A percentile compares a stretch with the other conserved stretches of the same genome.
Conservation (phyloP, 2,329 filamentous ascomycete species). For the Gaeumannomyces sp. region DNA sequence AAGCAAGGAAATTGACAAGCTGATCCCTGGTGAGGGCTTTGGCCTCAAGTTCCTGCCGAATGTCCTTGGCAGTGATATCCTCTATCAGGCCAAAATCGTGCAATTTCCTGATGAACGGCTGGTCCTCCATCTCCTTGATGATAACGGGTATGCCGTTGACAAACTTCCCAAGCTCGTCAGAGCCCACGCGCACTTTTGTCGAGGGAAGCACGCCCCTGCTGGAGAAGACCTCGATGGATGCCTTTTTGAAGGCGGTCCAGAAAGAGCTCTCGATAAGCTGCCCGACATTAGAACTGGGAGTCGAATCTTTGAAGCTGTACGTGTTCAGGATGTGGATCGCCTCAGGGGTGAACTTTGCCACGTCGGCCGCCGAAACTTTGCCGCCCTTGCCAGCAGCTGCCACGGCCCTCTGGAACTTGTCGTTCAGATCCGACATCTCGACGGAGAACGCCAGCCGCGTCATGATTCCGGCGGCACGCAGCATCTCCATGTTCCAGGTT, state of each 20-base stretch:
- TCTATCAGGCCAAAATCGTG: constrained; percentile 82
- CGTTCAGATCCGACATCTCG: constrained; percentile 74
- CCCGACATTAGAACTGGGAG: constrained; percentile 76
- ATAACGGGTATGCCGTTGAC: constrained; percentile 84
- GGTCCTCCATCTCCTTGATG: constrained; percentile 66
- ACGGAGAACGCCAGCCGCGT: constrained; percentile 80
- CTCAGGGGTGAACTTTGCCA: constrained; percentile 66
- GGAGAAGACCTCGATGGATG: constrained; percentile 81
- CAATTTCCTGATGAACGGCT: constrained; percentile 72
- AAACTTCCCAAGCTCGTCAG: constrained; percentile 63
- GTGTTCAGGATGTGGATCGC: constrained; percentile 79
- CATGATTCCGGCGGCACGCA: constrained; percentile 84
- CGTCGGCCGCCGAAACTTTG: constrained; percentile 55
- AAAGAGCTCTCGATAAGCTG: constrained; percentile 91
- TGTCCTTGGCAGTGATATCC: constrained; percentile 79
- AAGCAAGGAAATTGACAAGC: constrained; percentile 75
- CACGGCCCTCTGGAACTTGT: constrained; percentile 44
- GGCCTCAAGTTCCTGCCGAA: constrained; percentile 73
- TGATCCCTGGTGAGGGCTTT: constrained; percentile 76
- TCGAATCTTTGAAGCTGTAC: constrained; percentile 84
- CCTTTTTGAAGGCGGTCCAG: constrained; percentile 82
- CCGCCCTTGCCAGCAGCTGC: constrained; percentile 34
- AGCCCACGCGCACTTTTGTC: constrained; percentile 69
- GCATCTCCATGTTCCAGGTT: constrained; percentile 94
- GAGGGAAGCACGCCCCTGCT: constrained; percentile 83